A percentile compares a stretch with the other conserved stretches of the same genome.
Evolutionary conservation across 345 rosid species (phyloP).

Genomic region (Salix arbutifolia): DNA sequence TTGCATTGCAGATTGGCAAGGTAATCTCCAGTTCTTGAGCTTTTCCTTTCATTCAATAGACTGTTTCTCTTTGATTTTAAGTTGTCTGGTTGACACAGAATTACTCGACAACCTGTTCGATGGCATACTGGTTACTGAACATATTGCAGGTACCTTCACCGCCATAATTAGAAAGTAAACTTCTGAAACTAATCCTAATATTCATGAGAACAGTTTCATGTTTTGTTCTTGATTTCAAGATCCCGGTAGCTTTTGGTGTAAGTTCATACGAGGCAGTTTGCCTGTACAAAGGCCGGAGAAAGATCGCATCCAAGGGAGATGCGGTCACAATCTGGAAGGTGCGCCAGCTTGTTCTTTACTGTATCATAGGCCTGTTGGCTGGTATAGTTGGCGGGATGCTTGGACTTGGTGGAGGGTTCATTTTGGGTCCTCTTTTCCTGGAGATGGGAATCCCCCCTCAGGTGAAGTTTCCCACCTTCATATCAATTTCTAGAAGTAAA

Average conservation of each 20-base stretch:
- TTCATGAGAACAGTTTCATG: background rate
- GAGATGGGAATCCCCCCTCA: conserved; percentile 44
- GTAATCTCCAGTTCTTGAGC: conserved; percentile 18
- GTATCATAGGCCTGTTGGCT: conserved; percentile 24
- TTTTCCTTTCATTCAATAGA: background rate
- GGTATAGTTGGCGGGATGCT: conserved; percentile 39
- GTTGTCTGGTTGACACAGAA: conserved; percentile 8
- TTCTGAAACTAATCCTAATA: too few relatives aligned
- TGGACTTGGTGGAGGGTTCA: conserved; percentile 42
- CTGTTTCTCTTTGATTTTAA: background rate
- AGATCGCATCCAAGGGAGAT: conserved; percentile 39
- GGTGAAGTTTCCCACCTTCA: background rate
- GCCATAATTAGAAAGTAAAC: too few relatives aligned
- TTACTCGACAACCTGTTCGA: conserved; percentile 13
- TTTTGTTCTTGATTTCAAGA: conserved; percentile 3
- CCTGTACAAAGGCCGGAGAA: conserved; percentile 38
- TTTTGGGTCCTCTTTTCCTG: conserved; percentile 39
- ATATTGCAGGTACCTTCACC: conserved; percentile 9
- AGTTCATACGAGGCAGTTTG: conserved; percentile 28
- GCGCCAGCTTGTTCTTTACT: conserved; percentile 15
- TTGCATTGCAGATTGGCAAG: conserved; percentile 44
- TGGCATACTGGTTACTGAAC: conserved; percentile 17
- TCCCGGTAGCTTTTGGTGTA: conserved; percentile 21
- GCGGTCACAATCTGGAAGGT: conserved; percentile 18
- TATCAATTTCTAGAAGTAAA: background rate